Evolutionary conservation across 108 stramenopile species (phyloP), one percentile per base, ranked within the genome.

Genomic region (Nitzschia sp.): DNA sequence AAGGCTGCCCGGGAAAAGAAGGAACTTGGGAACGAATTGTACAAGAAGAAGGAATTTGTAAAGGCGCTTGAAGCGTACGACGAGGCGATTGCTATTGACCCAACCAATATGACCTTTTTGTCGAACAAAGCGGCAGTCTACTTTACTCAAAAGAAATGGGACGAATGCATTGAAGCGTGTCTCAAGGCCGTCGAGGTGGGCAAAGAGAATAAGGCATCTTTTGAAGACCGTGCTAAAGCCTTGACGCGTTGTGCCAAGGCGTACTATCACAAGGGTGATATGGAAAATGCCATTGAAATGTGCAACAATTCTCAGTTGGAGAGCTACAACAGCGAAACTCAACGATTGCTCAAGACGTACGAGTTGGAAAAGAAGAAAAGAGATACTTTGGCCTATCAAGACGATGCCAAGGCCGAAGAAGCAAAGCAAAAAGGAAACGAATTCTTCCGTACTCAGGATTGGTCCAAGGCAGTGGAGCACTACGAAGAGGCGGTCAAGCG

Each of bases 401-500:
- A 97, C 66, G 97, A 97, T 29, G 98, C 79, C 35, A 94, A 95
- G 91, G 99, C 97, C 4, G 84, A 93, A 55, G 99, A 96, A 70
- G 98, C 98, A 31, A 99, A 98, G 84, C 96, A 96, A 84, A 72
- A 91, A 38, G 99, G 98, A 32, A 99, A 99, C 77, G 97, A 90
- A 27, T 74, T 77, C 49, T 99, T 99, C 83, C 87, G 98, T 55
- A 86, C 78, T 46, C 82, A 96, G 71, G 71, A 96, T 18, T 99
- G 92, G 88, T 84, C 83, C 34, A 76, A 92, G 58, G 93, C 95
- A 29, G 91, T 96, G 8, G 74, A 84, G 42, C 78, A 90, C 49
- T 97, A 97, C 75, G 91, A 92, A 71, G 98, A 98, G 71, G 99
- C 99, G 5, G 95, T 98, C 54, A 99, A 98, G 76, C 93, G 99